A percentile compares a stretch with the other conserved stretches of the same genome.
phyloP scores from a whole-genome alignment of 208 protist genomes.

The Angomonas ambiguus region DNA sequence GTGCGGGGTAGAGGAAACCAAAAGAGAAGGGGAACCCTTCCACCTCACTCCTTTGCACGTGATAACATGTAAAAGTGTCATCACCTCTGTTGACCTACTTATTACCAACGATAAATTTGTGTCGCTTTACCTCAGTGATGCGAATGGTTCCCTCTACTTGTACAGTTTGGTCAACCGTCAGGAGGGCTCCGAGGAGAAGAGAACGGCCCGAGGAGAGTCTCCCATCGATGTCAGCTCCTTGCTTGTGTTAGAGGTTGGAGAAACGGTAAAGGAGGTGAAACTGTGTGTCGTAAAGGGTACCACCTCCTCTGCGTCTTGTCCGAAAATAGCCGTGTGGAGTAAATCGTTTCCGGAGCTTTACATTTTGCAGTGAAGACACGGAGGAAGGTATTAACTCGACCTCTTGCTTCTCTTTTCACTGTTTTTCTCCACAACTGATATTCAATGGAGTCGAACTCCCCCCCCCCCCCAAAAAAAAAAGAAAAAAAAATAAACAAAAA shows the following conservation, averaged over 20 bases:
- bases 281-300: background rate
- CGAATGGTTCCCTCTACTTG: background rate
- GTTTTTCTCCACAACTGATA: too few species aligned
- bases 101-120: background rate
- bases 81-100: background rate
- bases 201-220: background rate
- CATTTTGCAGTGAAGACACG: background rate
- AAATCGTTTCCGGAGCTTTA: constrained; percentile 3
- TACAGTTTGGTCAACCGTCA: background rate
- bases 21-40: background rate
- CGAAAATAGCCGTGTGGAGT: background rate
- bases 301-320: background rate
- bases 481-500: background rate
- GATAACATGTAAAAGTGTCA: background rate
- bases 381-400: background rate
- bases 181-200: background rate
- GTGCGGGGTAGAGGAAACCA: background rate
- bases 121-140: background rate
- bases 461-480: constrained; percentile 11
- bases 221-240: background rate
- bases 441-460: too few species aligned
- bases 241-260: background rate
- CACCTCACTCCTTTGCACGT: too few species aligned
- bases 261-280: background rate
- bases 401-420: too few species aligned